Conservation (phyloP, 495 filamentous ascomycete genomes). For the Podospora pseudoanserina region DNA sequence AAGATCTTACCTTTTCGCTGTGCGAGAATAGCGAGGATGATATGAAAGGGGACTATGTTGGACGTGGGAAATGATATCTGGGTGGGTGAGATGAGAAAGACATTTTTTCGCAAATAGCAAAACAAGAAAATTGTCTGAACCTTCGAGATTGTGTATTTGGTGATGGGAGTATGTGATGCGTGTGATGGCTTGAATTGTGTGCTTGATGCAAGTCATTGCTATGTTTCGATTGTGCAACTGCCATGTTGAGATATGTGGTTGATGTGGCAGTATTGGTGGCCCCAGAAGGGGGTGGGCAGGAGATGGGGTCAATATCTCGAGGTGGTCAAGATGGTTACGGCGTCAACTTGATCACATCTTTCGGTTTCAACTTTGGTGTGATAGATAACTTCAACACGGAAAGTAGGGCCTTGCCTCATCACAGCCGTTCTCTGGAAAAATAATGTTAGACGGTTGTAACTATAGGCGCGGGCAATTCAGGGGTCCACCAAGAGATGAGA, state of each 20-base stretch:
- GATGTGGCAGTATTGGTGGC: background rate
- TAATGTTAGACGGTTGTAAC: background rate
- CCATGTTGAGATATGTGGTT: background rate
- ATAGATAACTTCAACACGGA: background rate
- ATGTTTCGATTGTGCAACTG: background rate
- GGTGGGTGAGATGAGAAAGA: background rate
- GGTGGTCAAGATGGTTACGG: background rate
- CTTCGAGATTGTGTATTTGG: background rate
- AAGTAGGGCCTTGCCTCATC: background rate
- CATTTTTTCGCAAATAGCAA: background rate
- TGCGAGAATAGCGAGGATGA: background rate
- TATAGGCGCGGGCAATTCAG: background rate
- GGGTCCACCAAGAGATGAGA: conserved; percentile 9
- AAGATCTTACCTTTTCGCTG: background rate
- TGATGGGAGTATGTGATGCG: background rate
- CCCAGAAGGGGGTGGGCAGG: background rate
- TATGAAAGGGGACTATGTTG: background rate
- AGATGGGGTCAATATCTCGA: conserved; percentile 6
- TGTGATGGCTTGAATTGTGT: background rate
- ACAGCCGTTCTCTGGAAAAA: background rate
- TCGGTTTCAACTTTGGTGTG: background rate
- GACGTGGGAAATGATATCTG: too few relatives aligned
- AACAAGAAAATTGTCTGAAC: background rate
- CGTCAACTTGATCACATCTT: conserved; percentile 10
- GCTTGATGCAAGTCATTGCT: background rate